Evolutionary conservation across 768 basidiomycete species (phyloP), one percentile per base, ranked within the genome.

Genomic region (Tylopilus sp.): DNA sequence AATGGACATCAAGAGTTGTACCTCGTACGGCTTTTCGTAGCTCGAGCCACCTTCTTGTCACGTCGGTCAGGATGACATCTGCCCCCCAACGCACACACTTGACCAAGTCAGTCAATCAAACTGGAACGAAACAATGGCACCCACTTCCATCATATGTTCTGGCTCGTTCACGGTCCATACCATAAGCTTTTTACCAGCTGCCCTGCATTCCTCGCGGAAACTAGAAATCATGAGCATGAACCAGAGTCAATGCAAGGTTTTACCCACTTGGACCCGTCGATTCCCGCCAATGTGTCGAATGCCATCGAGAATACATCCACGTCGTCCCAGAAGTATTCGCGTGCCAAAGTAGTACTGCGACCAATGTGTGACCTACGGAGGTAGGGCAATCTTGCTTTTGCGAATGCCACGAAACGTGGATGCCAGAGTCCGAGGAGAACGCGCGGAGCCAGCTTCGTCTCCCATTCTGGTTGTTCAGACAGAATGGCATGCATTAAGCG

Each of bases 81-180:
- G 82, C 87, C 50, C 78, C 85, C 90, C 91, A 92, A 55, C 86
- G 73, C 21, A 84, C 86, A 39, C 85, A 87, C 87, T 89, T 42
- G 36, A 48, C 30, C 47, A 39, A 15, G 30, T 52, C 40, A 44
- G 47, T 52, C 17, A 48, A 53, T 33, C 30, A 49, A 2, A 21
- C 20, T 26, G 11, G 23, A 47, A 44, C 9, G 20, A 48, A 21
- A 40, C 21, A 28, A 23, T 23, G 45, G 26, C 6, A 68, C 81
- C 39, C 25, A 85, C 89, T 82, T 93, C 90, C 79, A 91, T 88
- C 91, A 93, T 92, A 63, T 92, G 84, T 48, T 82, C 82, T 10
- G 83, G 83, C 41, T 85, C 79, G 63, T 99, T 99, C 23, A 98
- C 95, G 0, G 97, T 99, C 97, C 95, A 98, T 3, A 93, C 91